Conservation (phyloP, 2,329 filamentous ascomycete species). For the Trichoderma breve region DNA sequence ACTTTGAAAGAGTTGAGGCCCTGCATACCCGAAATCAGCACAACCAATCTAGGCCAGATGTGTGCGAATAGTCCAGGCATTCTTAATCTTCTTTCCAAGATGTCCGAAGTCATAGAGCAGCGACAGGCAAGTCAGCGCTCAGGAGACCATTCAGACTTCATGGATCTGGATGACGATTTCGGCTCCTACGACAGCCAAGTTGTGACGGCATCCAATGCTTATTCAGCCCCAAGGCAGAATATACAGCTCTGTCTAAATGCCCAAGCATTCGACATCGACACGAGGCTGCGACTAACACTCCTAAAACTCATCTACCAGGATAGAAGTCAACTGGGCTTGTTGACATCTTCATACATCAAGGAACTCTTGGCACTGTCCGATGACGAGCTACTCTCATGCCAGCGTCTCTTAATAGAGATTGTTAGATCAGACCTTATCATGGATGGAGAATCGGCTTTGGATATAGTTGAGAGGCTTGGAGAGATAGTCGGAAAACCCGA, state of each 20-base stretch:
- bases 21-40: constrained; percentile 46
- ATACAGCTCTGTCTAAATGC: constrained; percentile 42
- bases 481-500: constrained; percentile 54
- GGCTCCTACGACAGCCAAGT: constrained; percentile 57
- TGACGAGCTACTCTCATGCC: constrained; percentile 54
- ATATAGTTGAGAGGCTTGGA: constrained; percentile 51
- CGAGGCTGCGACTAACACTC: constrained; percentile 45
- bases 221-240: constrained; percentile 48
- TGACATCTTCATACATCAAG: constrained; percentile 52
- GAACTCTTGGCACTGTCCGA: constrained; percentile 48
- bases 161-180: constrained; percentile 68
- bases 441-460: constrained; percentile 44
- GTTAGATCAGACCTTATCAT: constrained; percentile 54
- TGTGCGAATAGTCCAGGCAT: constrained; percentile 41
- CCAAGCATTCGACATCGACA: constrained; percentile 49
- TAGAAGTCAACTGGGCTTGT: constrained; percentile 44
- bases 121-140: constrained; percentile 26
- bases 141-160: constrained; percentile 48
- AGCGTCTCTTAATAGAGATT: constrained; percentile 50
- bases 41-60: constrained; percentile 38
- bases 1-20: constrained; percentile 45
- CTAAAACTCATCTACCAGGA: constrained; percentile 45
- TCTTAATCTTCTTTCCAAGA: constrained; percentile 42
- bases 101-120: constrained; percentile 34
- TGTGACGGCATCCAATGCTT: constrained; percentile 36